A percentile compares a stretch with the other conserved stretches of the same genome.
Evolutionary conservation across 2,329 filamentous ascomycete genomes (phyloP).

Genomic region (Claviceps spartinae): DNA sequence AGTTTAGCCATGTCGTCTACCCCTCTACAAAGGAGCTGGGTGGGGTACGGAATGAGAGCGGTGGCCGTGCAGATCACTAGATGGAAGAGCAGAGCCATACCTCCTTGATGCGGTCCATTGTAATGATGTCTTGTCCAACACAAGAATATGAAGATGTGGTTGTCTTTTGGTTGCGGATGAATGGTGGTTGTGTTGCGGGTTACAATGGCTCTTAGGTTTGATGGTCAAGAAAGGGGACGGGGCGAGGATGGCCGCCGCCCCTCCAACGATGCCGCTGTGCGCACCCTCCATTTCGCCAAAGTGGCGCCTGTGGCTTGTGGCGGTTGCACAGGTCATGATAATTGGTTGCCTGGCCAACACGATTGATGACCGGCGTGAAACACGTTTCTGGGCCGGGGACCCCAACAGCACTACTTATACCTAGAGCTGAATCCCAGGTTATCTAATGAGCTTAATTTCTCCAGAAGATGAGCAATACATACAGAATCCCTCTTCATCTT

Average conservation of each 20-base stretch:
- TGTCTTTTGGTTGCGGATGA: constrained; percentile 9
- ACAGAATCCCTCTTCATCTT: too few species aligned
- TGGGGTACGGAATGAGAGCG: constrained; percentile 19
- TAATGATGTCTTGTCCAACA: constrained; percentile 17
- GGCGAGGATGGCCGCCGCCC: constrained; percentile 10
- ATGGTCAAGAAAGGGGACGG: constrained; percentile 19
- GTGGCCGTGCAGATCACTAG: constrained; percentile 2
- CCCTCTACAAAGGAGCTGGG: constrained; percentile 10
- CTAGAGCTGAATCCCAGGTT: not conserved
- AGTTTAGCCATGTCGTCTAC: constrained; percentile 9
- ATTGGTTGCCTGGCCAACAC: constrained; percentile 17
- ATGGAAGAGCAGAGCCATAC: constrained; percentile 38
- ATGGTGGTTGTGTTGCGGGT: constrained; percentile 17
- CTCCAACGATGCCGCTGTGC: constrained; percentile 16
- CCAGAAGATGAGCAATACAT: not conserved
- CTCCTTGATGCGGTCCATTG: constrained; percentile 84
- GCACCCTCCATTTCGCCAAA: not conserved
- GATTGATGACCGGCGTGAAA: not conserved
- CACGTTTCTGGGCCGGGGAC: constrained; percentile 6
- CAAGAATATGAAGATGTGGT: constrained; percentile 1
- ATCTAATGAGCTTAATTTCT: not conserved
- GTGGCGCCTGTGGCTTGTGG: constrained; percentile 17
- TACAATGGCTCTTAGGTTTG: constrained; percentile 18
- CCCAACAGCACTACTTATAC: constrained; percentile 9
- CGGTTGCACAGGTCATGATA: constrained; percentile 4